Evolutionary conservation across 495 filamentous ascomycete species (phyloP).

Genomic region (Tuber magnatum): DNA sequence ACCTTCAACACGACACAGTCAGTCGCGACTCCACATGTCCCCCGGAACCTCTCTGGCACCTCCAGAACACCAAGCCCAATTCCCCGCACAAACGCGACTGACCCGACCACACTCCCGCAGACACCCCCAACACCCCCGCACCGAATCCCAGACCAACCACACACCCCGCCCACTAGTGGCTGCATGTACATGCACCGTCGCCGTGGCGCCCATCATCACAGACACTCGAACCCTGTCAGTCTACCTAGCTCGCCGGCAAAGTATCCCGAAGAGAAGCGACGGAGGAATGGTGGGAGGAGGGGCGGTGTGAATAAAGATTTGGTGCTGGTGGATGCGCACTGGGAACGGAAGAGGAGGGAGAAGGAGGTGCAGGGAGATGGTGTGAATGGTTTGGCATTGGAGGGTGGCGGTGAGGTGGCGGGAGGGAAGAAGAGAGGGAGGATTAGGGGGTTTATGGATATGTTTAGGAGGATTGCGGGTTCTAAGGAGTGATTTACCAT

Average conservation of each 20-base stretch:
- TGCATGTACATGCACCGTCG: constrained; percentile 18
- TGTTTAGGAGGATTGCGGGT: constrained; percentile 14
- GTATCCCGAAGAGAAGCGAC: not conserved
- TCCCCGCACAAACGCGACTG: not conserved
- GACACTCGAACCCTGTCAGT: constrained; percentile 15
- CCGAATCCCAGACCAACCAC: constrained; percentile 10
- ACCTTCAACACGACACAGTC: constrained; percentile 11
- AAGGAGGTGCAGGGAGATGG: not conserved
- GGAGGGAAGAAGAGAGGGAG: constrained; percentile 28
- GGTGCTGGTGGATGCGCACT: not conserved
- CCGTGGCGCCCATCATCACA: constrained; percentile 11
- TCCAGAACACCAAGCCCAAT: constrained; percentile 15
- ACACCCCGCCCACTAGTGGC: constrained; percentile 20
- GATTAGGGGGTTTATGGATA: constrained; percentile 25
- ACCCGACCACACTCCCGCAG: constrained; percentile 6
- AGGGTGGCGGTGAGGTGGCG: not conserved
- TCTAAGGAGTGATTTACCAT: constrained; percentile 5
- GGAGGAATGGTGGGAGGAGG: not conserved
- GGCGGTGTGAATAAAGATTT: not conserved
- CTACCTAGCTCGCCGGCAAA: constrained; percentile 13
- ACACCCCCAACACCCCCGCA: constrained; percentile 2
- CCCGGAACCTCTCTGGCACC: constrained; percentile 9
- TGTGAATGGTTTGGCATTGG: constrained; percentile 4
- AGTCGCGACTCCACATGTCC: constrained; percentile 1
- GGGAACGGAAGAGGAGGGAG: not conserved